Percentiles rank a stretch among this genome's conserved stretches.
Evolutionary conservation across 176 grass and related monocot genomes (phyloP).

Genomic region (Triticum urartu): DNA sequence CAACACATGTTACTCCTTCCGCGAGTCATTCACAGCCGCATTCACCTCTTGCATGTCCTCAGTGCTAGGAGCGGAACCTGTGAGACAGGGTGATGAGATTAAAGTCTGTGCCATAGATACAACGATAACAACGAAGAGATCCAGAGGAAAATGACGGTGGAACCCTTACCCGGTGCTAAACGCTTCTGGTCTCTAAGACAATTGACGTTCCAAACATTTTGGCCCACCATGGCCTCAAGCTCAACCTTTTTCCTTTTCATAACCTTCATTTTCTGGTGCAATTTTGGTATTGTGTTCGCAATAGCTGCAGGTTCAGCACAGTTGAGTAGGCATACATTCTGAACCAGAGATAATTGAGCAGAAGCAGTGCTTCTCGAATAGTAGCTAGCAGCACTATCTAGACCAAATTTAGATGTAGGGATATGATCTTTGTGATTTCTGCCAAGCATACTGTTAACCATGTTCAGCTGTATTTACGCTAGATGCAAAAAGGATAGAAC

Average conservation of each 20-base stretch:
- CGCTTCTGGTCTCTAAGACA: constrained; percentile 12
- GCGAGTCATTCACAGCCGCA: not conserved
- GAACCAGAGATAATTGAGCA: not conserved
- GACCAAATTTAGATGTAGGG: not conserved
- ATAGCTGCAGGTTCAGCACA: constrained; percentile 32
- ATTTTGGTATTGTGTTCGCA: constrained; percentile 24
- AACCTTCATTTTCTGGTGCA: constrained; percentile 33
- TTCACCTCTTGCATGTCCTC: constrained; percentile 33
- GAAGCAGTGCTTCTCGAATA: not conserved
- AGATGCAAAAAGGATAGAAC: not conserved
- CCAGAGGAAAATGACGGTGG: not conserved
- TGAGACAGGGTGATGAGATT: not conserved
- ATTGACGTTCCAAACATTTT: constrained; percentile 10
- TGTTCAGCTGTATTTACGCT: not conserved
- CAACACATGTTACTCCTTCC: not conserved
- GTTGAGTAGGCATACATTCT: constrained; percentile 13
- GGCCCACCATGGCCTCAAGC: not conserved
- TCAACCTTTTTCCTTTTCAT: constrained; percentile 32
- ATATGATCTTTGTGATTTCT: not conserved
- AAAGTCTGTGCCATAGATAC: not conserved
- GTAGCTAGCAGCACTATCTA: not conserved
- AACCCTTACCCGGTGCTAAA: constrained; percentile 10
- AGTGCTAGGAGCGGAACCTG: constrained; percentile 3
- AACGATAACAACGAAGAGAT: not conserved
- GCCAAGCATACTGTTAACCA: not conserved